A percentile compares a stretch with the other conserved stretches of the same genome.
These are phyloP conservation scores for Scedosporium aurantiacum DNA, from an alignment of 2,329 filamentous ascomycete species.

Conservation along the genomic window DNA sequence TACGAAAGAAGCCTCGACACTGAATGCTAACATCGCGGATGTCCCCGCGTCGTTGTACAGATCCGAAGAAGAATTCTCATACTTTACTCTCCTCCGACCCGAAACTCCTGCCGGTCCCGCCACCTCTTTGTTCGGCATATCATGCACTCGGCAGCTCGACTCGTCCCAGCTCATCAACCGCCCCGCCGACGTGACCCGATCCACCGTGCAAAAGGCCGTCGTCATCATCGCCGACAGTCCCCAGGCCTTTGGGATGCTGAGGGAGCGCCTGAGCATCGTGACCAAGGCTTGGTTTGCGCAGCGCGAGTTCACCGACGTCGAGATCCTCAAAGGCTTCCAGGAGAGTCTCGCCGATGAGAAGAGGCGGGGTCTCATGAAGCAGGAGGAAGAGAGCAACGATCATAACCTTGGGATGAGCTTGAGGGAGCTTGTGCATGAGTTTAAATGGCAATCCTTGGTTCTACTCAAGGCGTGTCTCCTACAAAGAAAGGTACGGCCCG, in stretches of 20 bases:
- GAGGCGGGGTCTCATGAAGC: conserved; percentile 41
- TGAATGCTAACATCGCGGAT: neutral
- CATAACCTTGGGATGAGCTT: conserved; percentile 83
- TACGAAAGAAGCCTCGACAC: neutral
- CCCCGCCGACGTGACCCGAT: conserved; percentile 84
- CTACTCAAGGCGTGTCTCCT: conserved; percentile 87
- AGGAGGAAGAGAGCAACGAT: conserved; percentile 67
- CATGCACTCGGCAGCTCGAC: conserved; percentile 87
- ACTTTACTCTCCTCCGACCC: conserved; percentile 78
- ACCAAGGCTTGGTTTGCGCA: conserved; percentile 96
- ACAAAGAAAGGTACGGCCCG: conserved; percentile 68
- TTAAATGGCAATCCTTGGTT: conserved; percentile 87
- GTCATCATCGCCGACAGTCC: conserved; percentile 90
- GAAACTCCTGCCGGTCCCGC: conserved; percentile 42
- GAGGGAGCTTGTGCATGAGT: conserved; percentile 85
- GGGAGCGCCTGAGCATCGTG: conserved; percentile 80
- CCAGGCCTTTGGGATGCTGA: conserved; percentile 78
- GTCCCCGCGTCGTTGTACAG: conserved; percentile 28
- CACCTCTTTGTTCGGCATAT: conserved; percentile 88
- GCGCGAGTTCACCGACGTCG: conserved; percentile 79
- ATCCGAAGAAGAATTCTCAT: conserved; percentile 91
- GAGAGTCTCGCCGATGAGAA: conserved; percentile 70
- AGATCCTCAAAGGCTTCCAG: conserved; percentile 84
- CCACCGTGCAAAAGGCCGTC: conserved; percentile 94
- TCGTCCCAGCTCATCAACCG: conserved; percentile 64